Base-by-base conservation (phyloP, 352 stramenopile genomes). In the Phytophthora nicotianae region DNA sequence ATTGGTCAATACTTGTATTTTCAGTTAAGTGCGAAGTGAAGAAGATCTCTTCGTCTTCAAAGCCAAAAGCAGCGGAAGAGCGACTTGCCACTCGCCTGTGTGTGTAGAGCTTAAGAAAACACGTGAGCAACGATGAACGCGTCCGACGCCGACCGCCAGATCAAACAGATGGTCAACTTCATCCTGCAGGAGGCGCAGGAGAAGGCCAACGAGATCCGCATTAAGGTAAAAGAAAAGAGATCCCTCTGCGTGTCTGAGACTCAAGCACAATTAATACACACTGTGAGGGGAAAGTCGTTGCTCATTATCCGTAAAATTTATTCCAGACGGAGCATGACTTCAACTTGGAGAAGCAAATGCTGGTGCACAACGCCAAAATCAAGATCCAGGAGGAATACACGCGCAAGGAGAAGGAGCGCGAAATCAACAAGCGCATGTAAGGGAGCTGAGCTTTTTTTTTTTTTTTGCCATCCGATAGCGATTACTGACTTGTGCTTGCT, bases 181-280 rank as follows among this genome's bases (percentile, higher is more conserved):
- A 99, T 99, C 80, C 88, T 99, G 65, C 97, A 99, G 86, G 97
- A 99, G 82, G 97, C 97, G 46, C 96, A 99, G 65, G 97, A 99
- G 81, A 99, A 99, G 84, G 96, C 96, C 52, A 99, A 99, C 62
- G 97, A 99, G 84, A 98, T 99, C 71, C 92, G 93, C 72, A 97
- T 99, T 48, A 98, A 98, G 90, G 91, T 97, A 50, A 24, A n/a
- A 45, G 14, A 24, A 5, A 50, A 33, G 2, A 29, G 24, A 29
- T 29, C 24, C 4, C 24, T 29, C 24, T 29, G 24, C 7, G 4
- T 3, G 3, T 29, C 3, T 7, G 13, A 9, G n/a, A 13, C n/a
- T 43, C 4, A 5, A 41, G 16, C 4, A 43, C 5, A 21, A 14
- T 19, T n/a, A n/a, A 43, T 9, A 43, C 2, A 38, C 13, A 38